phyloP scores from a whole-genome alignment of 1,284 basidiomycete genomes.

The Boletus albobrunnescens region DNA sequence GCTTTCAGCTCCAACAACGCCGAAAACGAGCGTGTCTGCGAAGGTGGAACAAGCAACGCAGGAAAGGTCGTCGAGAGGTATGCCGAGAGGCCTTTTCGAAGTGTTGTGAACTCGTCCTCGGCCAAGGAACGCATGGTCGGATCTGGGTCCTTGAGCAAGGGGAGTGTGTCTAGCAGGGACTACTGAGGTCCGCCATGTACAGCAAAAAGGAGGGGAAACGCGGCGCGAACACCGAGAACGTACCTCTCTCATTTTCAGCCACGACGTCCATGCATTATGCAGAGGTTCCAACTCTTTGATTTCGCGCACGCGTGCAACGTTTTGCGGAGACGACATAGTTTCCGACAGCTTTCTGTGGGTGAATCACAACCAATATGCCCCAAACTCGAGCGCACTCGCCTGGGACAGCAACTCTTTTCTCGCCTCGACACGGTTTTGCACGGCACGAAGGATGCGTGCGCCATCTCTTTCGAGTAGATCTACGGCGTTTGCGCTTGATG shows the following conservation, averaged over 20 bases:
- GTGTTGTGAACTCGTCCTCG: slow-evolving; percentile 57
- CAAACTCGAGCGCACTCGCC: slow-evolving; percentile 12
- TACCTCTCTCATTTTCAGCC: slow-evolving; percentile 43
- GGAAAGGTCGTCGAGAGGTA: slow-evolving; percentile 61
- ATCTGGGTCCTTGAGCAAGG: slow-evolving; percentile 74
- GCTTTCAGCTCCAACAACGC: slow-evolving; percentile 89
- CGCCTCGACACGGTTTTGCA: slow-evolving; percentile 31
- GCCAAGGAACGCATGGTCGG: slow-evolving; percentile 75
- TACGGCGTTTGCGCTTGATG: slow-evolving; percentile 12
- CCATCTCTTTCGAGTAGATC: slow-evolving; percentile 33
- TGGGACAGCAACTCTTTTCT: slow-evolving; percentile 29
- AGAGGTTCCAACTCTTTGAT: slow-evolving; percentile 54
- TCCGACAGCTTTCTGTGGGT: slow-evolving; percentile 32
- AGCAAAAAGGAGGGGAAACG: background rate
- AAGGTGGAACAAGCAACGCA: slow-evolving; percentile 66
- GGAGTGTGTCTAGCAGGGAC: slow-evolving; percentile 60
- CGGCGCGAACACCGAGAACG: slow-evolving; percentile 7
- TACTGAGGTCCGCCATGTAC: slow-evolving; percentile 37
- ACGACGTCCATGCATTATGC: slow-evolving; percentile 48
- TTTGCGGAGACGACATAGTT: slow-evolving; percentile 35
- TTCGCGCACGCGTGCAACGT: slow-evolving; percentile 42
- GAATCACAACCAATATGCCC: background rate
- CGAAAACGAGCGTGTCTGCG: slow-evolving; percentile 61
- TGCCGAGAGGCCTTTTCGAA: slow-evolving; percentile 47
- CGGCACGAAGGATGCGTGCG: slow-evolving; percentile 33